Percentiles rank a stretch among this genome's conserved stretches.
These are phyloP conservation scores for Ramaria sp. DNA, from an alignment of 768 basidiomycete genomes.

Conservation along the genomic window DNA sequence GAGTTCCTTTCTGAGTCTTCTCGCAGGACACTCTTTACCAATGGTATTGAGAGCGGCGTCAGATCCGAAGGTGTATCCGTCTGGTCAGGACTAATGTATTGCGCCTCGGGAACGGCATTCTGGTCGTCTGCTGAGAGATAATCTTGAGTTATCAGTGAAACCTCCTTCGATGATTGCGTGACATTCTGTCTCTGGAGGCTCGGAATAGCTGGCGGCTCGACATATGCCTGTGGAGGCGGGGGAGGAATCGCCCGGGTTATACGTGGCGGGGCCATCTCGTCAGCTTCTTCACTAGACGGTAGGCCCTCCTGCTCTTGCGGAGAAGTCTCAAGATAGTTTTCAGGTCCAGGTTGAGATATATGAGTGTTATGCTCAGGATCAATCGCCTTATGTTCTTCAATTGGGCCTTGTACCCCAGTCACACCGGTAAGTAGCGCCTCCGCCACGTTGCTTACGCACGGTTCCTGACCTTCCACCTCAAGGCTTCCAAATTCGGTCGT, in stretches of 20 bases:
- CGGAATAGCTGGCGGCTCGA: slow-evolving; percentile 3
- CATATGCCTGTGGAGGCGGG: slow-evolving; percentile 18
- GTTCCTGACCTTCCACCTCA: not conserved
- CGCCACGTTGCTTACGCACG: not conserved
- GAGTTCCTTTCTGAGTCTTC: not conserved
- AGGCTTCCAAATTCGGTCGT: not conserved
- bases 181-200: not conserved
- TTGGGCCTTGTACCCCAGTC: not conserved
- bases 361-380: not conserved
- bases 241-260: slow-evolving; percentile 23
- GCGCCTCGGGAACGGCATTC: not conserved
- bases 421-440: not conserved
- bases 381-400: not conserved
- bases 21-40: not conserved
- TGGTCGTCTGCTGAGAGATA: not conserved
- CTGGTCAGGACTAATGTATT: not conserved
- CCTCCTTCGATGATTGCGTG: not conserved
- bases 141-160: not conserved
- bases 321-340: not conserved
- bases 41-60: not conserved
- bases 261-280: slow-evolving; percentile 21
- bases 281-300: slow-evolving; percentile 3
- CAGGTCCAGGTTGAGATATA: not conserved
- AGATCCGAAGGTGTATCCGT: not conserved
- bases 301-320: not conserved